Percentiles rank a stretch among this genome's conserved stretches.
phyloP scores from a whole-genome alignment of 495 filamentous ascomycete species.

The Acidomyces sp. region DNA sequence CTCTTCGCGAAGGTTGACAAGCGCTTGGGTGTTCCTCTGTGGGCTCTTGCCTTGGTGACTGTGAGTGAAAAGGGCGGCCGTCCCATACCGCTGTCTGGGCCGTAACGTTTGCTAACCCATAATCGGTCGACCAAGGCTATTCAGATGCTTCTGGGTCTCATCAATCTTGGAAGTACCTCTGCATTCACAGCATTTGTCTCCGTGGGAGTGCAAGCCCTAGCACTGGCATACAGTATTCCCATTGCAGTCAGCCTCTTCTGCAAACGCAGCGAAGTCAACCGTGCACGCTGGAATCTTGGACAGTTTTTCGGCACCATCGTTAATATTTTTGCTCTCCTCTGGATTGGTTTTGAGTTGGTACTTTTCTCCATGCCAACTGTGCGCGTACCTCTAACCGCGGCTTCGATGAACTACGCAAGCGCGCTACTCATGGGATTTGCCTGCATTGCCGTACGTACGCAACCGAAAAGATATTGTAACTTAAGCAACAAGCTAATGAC shows the following conservation, averaged over 20 bases:
- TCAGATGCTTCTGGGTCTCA: constrained; percentile 7
- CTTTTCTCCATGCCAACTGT: constrained; percentile 13
- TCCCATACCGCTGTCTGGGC: too few species aligned
- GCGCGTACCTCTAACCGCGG: constrained; percentile 4
- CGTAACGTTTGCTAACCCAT: too few species aligned
- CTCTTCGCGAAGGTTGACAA: constrained; percentile 9
- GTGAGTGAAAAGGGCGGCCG: constrained; percentile 3
- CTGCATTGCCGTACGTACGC: too few species aligned
- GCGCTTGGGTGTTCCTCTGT: constrained; percentile 5
- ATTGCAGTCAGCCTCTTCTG: constrained; percentile 12
- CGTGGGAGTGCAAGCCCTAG: constrained; percentile 11
- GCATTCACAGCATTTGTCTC: constrained; percentile 10
- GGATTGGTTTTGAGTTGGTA: constrained; percentile 12
- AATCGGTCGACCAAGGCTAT: too few species aligned
- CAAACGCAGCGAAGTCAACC: constrained; percentile 5
- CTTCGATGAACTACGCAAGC: constrained; percentile 11
- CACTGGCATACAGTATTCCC: constrained; percentile 9
- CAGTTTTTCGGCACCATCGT: constrained; percentile 3
- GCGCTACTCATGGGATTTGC: constrained; percentile 9
- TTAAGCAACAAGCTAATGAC: too few species aligned
- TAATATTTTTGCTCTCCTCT: constrained; percentile 8
- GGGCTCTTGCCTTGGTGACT: constrained; percentile 3
- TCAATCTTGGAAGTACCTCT: constrained; percentile 10
- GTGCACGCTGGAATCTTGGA: constrained; percentile 10
- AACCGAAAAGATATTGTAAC: too few species aligned